Base-by-base conservation (phyloP, 805 yeast species). In the Phaffomyces opuntiae region DNA sequence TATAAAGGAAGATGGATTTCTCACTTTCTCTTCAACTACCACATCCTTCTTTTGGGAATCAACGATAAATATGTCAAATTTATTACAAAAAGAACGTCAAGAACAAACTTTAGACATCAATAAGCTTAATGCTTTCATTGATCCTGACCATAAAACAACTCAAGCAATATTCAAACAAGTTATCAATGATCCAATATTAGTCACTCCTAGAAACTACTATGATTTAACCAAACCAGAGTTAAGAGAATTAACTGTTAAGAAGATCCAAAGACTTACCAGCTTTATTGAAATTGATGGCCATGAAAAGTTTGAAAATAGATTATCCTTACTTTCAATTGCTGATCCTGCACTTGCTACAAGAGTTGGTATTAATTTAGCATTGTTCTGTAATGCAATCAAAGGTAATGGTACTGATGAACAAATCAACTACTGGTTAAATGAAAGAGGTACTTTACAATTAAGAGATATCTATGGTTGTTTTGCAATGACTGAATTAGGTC, bases 401-500 rank as follows among this genome's bases (percentile, higher is more conserved):
- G 96, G 96, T 50, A 84, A 86, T 56, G 98, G 96, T 53, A 83
- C 97, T 9, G 74, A 78, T 32, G 87, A 80, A 47, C 98, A 90
- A 70, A 75, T 83, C 56, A 70, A 79, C 38, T 91, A 82, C 67
- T 90, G 97, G 97, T 75, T 88, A 44, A 67, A 72, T 48, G 79
- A 76, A 54, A 74, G 84, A 57, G 89, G 86, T 53, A 80, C 88
- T 11, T 61, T 71, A 1, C 67, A 66, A 49, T 60, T 82, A 36
- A 79, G 74, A 58, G 84, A 77, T 49, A 71, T 83, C 19, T 59
- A 58, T 58, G 96, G 96, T 26, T 89, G 96, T 65, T 88, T 88
- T 67, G 88, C 84, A 39, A 88, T 88, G 96, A 89, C 96, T 14
- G 96, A 88, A 67, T 63, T 88, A 55, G 95, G 87, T 8, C 96